These are phyloP conservation scores for Serendipita sp. DNA, from an alignment of 768 basidiomycete species.

Conservation along the genomic window DNA sequence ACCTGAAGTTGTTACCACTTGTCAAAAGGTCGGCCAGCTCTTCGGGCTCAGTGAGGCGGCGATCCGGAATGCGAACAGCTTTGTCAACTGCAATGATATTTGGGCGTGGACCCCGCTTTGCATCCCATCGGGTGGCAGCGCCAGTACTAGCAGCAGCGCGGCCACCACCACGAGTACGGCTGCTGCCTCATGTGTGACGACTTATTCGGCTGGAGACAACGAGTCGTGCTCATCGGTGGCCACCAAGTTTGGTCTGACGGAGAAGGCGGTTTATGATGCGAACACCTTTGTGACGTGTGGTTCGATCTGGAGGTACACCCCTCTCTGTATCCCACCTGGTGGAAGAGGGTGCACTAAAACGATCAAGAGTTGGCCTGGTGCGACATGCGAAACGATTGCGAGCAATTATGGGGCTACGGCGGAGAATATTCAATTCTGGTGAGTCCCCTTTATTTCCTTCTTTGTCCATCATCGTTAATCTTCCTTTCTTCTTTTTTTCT, in stretches of 20 bases:
- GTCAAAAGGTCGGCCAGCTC: no score
- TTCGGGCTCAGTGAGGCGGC: neutral
- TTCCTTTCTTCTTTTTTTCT: no score
- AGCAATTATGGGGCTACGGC: neutral
- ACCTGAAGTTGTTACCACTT: no score
- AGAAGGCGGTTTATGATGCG: neutral
- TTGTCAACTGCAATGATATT: neutral
- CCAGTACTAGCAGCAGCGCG: neutral
- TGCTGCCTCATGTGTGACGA: neutral
- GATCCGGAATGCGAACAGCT: neutral
- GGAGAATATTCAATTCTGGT: neutral
- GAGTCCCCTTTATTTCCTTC: no score
- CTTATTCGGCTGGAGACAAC: conserved; percentile 2
- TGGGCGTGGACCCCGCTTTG: neutral
- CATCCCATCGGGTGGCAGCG: neutral
- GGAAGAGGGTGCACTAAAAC: neutral
- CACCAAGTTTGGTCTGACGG: neutral
- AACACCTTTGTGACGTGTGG: neutral
- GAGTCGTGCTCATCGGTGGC: neutral
- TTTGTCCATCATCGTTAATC: no score
- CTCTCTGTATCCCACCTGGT: neutral
- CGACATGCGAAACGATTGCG: neutral
- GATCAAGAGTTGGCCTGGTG: neutral
- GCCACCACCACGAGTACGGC: neutral
- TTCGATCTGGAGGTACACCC: neutral